Percentiles rank a stretch among this genome's conserved stretches.
Evolutionary conservation across 106 monocot species (phyloP).

Genomic region (Dendrobium chrysotoxum): DNA sequence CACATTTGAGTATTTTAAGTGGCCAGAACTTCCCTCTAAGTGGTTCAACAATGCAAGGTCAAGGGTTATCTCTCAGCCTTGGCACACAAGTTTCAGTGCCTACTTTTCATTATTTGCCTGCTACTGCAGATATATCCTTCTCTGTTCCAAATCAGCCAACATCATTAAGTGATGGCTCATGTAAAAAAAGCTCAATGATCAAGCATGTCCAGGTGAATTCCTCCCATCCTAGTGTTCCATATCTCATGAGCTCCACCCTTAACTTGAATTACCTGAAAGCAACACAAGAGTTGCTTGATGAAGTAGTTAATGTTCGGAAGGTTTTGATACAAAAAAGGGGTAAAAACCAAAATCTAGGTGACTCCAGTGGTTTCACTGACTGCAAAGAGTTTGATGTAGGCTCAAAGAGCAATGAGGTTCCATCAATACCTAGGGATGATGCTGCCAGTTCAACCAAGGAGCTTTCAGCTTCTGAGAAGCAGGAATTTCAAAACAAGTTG

Average conservation of each 20-base stretch:
- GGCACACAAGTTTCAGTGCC: slow-evolving; percentile 51
- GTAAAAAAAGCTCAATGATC: slow-evolving; percentile 33
- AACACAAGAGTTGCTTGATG: slow-evolving; percentile 73
- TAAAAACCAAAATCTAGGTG: slow-evolving; percentile 20
- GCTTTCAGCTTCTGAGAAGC: slow-evolving; percentile 55
- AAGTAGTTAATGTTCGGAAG: slow-evolving; percentile 71
- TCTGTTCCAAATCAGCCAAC: slow-evolving; percentile 28
- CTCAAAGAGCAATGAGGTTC: slow-evolving; percentile 36
- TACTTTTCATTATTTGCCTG: slow-evolving; percentile 39
- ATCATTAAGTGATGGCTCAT: slow-evolving; percentile 15
- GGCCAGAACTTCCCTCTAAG: slow-evolving; percentile 28
- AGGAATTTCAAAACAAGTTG: slow-evolving; percentile 86
- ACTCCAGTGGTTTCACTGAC: slow-evolving; percentile 12
- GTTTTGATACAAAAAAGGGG: slow-evolving; percentile 45
- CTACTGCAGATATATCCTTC: slow-evolving; percentile 32
- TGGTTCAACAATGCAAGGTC: slow-evolving; percentile 25
- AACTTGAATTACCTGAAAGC: slow-evolving; percentile 72
- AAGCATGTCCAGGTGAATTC: slow-evolving; percentile 26
- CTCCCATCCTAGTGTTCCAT: slow-evolving; percentile 27
- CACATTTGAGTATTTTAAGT: slow-evolving; percentile 31
- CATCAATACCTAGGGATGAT: slow-evolving; percentile 33
- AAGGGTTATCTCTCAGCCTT: slow-evolving; percentile 73
- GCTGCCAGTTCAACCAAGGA: slow-evolving; percentile 24
- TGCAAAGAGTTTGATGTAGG: slow-evolving; percentile 37
- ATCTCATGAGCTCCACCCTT: slow-evolving; percentile 20